Evolutionary conservation across 2,329 filamentous ascomycete species (phyloP).

Genomic region (Colletotrichum gloeosporioides): DNA sequence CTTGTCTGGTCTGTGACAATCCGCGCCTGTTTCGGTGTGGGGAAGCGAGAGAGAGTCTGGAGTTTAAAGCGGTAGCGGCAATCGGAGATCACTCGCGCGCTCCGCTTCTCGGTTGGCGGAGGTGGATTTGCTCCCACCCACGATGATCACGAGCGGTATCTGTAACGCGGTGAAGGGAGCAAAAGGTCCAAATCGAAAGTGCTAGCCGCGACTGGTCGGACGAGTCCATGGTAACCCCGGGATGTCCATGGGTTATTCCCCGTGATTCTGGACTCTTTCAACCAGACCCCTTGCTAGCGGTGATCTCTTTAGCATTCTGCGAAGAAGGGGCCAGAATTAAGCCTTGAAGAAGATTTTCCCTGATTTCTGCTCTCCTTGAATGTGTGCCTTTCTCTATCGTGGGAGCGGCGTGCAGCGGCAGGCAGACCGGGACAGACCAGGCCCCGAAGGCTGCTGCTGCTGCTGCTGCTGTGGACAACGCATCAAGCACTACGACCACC

Average conservation of each 20-base stretch:
- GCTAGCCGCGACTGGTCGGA: neutral
- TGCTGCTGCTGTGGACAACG: neutral
- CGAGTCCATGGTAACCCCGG: neutral
- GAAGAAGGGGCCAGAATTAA: neutral
- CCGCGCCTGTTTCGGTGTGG: slow-evolving; percentile 9
- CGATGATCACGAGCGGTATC: neutral
- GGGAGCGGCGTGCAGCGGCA: neutral
- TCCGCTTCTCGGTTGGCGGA: neutral
- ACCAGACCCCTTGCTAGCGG: neutral
- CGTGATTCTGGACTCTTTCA: neutral
- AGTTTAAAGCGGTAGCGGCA: neutral
- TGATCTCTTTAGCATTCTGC: neutral
- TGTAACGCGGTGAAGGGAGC: neutral
- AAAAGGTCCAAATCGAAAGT: neutral
- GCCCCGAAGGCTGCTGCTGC: neutral
- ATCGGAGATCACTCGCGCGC: neutral
- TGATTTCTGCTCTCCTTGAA: neutral
- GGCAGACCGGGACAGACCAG: neutral
- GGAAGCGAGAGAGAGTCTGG: neutral
- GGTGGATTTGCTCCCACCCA: neutral
- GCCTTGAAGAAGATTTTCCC: neutral
- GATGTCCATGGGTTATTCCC: neutral
- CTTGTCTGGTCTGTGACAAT: neutral
- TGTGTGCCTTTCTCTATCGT: neutral
- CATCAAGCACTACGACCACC: neutral